Percentiles rank a stretch among this genome's conserved stretches.
Conservation (phyloP, 1,284 basidiomycete species). For the Hypsizygus ulmarius region DNA sequence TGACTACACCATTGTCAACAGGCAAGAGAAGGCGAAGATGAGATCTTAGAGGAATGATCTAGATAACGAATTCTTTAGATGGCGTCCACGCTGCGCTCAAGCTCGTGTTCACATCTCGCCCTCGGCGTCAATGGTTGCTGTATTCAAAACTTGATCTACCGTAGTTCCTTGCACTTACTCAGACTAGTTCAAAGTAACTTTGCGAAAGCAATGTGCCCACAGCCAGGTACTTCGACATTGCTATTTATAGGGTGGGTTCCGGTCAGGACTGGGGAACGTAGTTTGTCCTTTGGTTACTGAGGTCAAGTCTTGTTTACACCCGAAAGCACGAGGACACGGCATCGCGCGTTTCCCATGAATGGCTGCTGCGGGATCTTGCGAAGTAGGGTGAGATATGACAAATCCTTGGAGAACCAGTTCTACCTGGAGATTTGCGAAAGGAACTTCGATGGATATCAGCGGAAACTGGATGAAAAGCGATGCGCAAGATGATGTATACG, state of each 20-base stretch:
- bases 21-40: constrained; percentile 68
- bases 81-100: too few species aligned
- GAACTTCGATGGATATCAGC: constrained; percentile 7
- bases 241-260: too few species aligned
- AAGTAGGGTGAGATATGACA: constrained; percentile 4
- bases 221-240: too few species aligned
- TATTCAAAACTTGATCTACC: too few species aligned
- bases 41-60: constrained; percentile 54
- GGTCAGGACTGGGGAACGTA: too few species aligned
- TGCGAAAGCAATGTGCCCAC: too few species aligned
- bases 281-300: too few species aligned
- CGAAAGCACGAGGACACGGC: constrained; percentile 1
- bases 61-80: not conserved
- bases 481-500: not conserved
- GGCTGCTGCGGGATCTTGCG: constrained; percentile 16
- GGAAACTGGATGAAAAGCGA: not conserved
- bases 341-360: constrained; percentile 10
- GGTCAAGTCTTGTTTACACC: too few species aligned
- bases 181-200: too few species aligned
- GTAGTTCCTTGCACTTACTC: too few species aligned
- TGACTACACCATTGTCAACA: constrained; percentile 28
- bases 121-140: not conserved
- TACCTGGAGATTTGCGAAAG: constrained; percentile 1
- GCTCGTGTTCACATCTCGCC: not conserved
- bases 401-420: constrained; percentile 2